phyloP scores from a whole-genome alignment of 257 asterid species.

The Solanum habrochaites region DNA sequence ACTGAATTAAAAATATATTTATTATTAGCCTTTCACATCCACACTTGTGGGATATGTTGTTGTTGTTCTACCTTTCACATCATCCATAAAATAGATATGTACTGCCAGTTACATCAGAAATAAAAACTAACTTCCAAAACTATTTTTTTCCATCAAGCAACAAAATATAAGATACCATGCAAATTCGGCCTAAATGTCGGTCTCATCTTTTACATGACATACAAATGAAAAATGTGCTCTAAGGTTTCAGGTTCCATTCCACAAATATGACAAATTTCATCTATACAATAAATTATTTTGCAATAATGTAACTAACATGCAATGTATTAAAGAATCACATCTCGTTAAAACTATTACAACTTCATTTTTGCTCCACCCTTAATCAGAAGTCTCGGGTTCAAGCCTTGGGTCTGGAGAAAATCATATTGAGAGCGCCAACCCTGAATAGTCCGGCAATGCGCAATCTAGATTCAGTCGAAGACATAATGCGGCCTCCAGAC shows the following conservation, averaged over 20 bases:
- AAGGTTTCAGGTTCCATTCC: neutral
- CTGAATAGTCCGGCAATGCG: neutral
- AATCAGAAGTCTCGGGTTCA: neutral
- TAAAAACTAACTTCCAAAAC: neutral
- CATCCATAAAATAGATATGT: neutral
- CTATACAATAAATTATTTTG: neutral
- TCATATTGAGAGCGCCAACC: neutral
- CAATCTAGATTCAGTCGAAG: neutral
- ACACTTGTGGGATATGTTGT: neutral
- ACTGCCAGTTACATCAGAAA: neutral
- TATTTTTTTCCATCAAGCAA: neutral
- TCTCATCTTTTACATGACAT: neutral
- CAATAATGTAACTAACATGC: neutral
- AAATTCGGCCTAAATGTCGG: neutral
- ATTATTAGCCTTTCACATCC: neutral
- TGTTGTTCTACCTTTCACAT: neutral
- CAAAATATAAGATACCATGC: neutral
- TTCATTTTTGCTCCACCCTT: neutral
- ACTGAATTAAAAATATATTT: neutral
- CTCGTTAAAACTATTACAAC: neutral
- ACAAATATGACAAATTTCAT: neutral
- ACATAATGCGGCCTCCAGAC: neutral
- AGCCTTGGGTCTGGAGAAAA: neutral
- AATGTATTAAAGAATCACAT: neutral
- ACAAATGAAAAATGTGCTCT: neutral